Evolutionary conservation across 2,329 filamentous ascomycete genomes (phyloP).

Genomic region (Lasiodiplodia gonubiensis): DNA sequence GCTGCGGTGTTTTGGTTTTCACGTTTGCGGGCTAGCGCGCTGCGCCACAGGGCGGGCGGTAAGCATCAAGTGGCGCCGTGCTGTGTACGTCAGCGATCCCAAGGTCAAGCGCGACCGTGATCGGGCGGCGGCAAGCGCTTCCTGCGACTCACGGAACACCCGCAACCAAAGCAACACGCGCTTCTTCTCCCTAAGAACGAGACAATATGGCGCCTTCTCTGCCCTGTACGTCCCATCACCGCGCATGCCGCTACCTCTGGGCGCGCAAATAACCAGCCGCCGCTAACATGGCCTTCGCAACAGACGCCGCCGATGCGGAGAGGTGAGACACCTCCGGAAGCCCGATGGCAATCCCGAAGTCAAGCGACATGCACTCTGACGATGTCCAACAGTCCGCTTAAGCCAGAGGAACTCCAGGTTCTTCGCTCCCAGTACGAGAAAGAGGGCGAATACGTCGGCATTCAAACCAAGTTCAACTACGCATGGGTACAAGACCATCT

Average conservation of each 20-base stretch:
- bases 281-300: slow-evolving; percentile 29
- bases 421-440: slow-evolving; percentile 95
- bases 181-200: background rate
- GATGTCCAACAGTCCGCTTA: slow-evolving; percentile 70
- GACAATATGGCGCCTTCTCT: slow-evolving; percentile 24
- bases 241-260: no score
- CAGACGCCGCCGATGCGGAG: slow-evolving; percentile 97
- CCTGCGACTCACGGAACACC: background rate
- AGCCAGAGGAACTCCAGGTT: slow-evolving; percentile 89
- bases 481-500: slow-evolving; percentile 77
- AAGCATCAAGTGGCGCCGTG: background rate
- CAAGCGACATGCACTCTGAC: slow-evolving; percentile 6
- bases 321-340: slow-evolving; percentile 63
- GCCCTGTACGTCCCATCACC: slow-evolving; percentile 14
- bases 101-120: slow-evolving; percentile 4
- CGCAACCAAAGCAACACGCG: background rate
- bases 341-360: background rate
- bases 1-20: slow-evolving; percentile 22
- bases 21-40: slow-evolving; percentile 24
- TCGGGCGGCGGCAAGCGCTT: slow-evolving; percentile 4
- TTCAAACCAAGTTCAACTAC: slow-evolving; percentile 99
- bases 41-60: slow-evolving; percentile 10
- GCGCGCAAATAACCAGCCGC: background rate
- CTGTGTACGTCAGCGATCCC: slow-evolving; percentile 25
- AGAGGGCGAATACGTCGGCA: slow-evolving; percentile 93